Conservation (phyloP, 208 protist genomes). For the Borovskyia barvae region DNA sequence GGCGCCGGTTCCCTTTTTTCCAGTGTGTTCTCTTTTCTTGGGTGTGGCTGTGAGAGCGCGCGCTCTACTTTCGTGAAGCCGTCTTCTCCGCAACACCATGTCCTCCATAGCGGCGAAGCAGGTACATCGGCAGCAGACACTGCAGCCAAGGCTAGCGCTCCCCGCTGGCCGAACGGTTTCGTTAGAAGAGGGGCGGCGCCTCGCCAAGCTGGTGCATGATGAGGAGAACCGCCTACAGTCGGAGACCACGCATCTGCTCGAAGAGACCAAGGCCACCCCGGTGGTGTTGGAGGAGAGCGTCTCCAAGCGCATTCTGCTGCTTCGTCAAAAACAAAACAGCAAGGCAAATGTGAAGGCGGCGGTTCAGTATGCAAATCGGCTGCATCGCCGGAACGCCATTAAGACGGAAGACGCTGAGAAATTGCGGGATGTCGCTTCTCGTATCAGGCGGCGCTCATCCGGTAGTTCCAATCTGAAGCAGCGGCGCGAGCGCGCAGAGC, state of each 20-base stretch:
- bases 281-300: slow-evolving; percentile 74
- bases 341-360: slow-evolving; percentile 67
- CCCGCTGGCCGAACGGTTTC: slow-evolving; percentile 73
- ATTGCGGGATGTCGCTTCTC: slow-evolving; percentile 37
- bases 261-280: slow-evolving; percentile 20
- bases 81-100: no score
- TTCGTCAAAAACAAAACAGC: slow-evolving; percentile 66
- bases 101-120: slow-evolving; percentile 51
- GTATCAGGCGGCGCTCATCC: slow-evolving; percentile 39
- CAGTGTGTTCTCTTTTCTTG: no score
- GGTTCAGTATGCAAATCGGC: slow-evolving; percentile 54
- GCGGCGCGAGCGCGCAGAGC: slow-evolving; percentile 37
- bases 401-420: slow-evolving; percentile 29
- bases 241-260: slow-evolving; percentile 39
- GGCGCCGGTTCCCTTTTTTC: no score
- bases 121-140: slow-evolving; percentile 59
- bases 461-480: slow-evolving; percentile 22
- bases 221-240: slow-evolving; percentile 61
- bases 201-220: slow-evolving; percentile 58
- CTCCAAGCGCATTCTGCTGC: slow-evolving; percentile 64
- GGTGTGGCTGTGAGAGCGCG: no score
- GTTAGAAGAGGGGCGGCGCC: slow-evolving; percentile 66
- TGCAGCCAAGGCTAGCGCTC: slow-evolving; percentile 71
- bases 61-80: no score
- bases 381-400: slow-evolving; percentile 24